Evolutionary conservation across 805 yeast species (phyloP).

Genomic region (Zygoascus bituminiphila): DNA sequence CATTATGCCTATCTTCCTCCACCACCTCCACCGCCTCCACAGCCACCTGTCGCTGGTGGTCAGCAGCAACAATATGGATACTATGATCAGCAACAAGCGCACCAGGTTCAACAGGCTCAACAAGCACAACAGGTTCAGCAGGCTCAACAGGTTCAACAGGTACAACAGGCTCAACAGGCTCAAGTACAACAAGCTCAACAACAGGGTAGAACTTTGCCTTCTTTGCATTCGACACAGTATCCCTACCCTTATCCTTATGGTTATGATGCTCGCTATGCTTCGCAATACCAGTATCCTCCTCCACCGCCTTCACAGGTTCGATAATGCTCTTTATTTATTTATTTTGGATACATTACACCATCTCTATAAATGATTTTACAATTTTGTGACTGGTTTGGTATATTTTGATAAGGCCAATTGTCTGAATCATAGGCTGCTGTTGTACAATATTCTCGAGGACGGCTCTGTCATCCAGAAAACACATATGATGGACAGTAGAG

Average conservation of each 20-base stretch:
- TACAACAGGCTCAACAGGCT: constrained; percentile 7
- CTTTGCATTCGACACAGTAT: constrained; percentile 1
- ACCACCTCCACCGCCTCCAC: constrained; percentile 7
- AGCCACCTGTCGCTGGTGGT: constrained; percentile 2
- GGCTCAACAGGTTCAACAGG: constrained; percentile 8
- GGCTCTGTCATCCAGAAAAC: not conserved
- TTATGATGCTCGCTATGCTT: not conserved
- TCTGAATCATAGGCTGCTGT: not conserved
- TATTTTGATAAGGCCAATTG: not conserved
- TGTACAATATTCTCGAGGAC: not conserved
- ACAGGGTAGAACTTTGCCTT: not conserved
- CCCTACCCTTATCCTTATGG: not conserved
- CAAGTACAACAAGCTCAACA: constrained; percentile 10
- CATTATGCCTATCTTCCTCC: not conserved
- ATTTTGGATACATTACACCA: constrained; percentile 2
- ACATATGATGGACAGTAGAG: constrained; percentile 1
- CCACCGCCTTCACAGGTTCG: constrained; percentile 4
- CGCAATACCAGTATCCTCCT: constrained; percentile 4
- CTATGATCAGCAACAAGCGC: not conserved
- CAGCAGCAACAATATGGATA: constrained; percentile 8
- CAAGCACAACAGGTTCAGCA: constrained; percentile 10
- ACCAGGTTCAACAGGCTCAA: constrained; percentile 2
- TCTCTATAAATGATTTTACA: not conserved
- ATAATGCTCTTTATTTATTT: not conserved
- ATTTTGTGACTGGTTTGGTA: not conserved